These are phyloP conservation scores for Solanum sitiens DNA, from an alignment of 257 asterid genomes.

Conservation along the genomic window DNA sequence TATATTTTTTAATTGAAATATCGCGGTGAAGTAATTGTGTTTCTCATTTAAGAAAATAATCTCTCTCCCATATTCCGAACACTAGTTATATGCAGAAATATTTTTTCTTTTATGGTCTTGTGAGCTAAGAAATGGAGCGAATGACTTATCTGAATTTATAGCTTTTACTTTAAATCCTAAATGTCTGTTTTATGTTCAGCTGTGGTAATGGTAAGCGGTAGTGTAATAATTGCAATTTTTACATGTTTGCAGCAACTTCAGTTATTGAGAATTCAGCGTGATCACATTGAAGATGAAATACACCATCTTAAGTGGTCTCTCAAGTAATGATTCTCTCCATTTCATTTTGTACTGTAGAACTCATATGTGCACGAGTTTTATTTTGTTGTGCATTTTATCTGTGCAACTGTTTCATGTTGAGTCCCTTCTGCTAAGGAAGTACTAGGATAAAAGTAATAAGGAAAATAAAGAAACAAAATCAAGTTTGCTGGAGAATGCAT, in stretches of 20 bases:
- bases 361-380: neutral
- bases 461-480: neutral
- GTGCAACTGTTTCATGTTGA: neutral
- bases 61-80: neutral
- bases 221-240: neutral
- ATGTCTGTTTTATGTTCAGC: neutral
- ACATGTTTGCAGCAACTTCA: conserved; percentile 56
- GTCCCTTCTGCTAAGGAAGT: neutral
- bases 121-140: neutral
- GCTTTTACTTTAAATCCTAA: neutral
- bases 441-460: neutral
- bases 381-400: neutral
- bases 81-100: neutral
- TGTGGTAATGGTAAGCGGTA: neutral
- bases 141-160: neutral
- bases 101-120: neutral
- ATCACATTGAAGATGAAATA: conserved; percentile 70
- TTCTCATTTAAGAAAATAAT: neutral
- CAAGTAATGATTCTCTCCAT: conserved; percentile 27
- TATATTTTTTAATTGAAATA: neutral
- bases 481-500: neutral
- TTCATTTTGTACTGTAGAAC: neutral
- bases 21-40: neutral
- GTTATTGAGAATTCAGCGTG: conserved; percentile 65
- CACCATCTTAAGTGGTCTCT: conserved; percentile 83